These are phyloP conservation scores for Epithele typhae DNA, from an alignment of 768 basidiomycete species.

Conservation along the genomic window DNA sequence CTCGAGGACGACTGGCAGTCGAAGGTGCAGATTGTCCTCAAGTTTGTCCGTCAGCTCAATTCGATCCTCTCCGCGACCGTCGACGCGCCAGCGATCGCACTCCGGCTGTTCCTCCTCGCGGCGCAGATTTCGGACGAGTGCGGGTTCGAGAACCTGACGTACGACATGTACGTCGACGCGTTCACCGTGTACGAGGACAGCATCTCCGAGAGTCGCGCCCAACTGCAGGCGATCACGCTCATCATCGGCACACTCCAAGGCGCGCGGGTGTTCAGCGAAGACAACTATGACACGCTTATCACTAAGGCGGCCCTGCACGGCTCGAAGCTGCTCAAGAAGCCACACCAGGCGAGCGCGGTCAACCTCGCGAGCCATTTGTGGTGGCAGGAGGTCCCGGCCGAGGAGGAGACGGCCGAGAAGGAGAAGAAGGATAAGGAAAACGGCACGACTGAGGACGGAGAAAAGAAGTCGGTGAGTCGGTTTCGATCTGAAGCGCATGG, in stretches of 20 bases:
- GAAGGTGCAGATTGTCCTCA: conserved; percentile 85
- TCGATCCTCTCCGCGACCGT: conserved; percentile 92
- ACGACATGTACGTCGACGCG: conserved; percentile 96
- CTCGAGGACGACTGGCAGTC: conserved; percentile 80
- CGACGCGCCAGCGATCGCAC: conserved; percentile 87
- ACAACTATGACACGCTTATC: conserved; percentile 96
- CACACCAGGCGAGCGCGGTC: conserved; percentile 94
- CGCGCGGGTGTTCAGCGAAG: conserved; percentile 85
- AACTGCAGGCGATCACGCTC: conserved; percentile 94
- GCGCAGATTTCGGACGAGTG: conserved; percentile 95
- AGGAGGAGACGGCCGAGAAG: conserved; percentile 36
- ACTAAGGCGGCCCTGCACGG: conserved; percentile 99
- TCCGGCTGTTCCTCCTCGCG: conserved; percentile 92
- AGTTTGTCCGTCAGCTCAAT: conserved; percentile 90
- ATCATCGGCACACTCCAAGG: conserved; percentile 90
- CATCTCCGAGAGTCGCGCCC: conserved; percentile 93
- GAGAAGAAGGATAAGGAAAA: conserved; percentile 27
- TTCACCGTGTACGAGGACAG: conserved; percentile 98
- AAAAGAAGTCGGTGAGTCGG: conserved; percentile 28
- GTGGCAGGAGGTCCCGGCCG: conserved; percentile 82
- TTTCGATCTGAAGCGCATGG: neutral
- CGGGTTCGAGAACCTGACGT: conserved; percentile 92
- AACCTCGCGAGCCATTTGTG: conserved; percentile 94
- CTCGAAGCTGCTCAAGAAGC: conserved; percentile 95
- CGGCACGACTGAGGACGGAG: conserved; percentile 36